Base-by-base conservation (phyloP, 2,329 filamentous ascomycete species). In the Trichophyton benhamiae region DNA sequence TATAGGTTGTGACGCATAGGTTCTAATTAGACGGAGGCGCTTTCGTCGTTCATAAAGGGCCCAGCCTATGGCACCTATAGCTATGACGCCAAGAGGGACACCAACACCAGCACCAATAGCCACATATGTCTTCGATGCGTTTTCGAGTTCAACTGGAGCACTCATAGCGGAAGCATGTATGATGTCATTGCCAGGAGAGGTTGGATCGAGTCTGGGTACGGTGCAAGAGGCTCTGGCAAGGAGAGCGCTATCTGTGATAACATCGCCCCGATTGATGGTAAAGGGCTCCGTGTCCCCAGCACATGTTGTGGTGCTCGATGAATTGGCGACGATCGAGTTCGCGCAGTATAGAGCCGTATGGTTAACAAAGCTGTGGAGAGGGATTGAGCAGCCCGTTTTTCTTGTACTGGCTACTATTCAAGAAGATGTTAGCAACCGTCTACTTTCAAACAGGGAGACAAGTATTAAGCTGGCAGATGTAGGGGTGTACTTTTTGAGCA, bases 71-170 rank as follows among this genome's bases (percentile, higher is more conserved):
- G 69, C 65, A n/a, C 58, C 65, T 8, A 72, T 36, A 3, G 69
- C 70, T 49, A 72, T 67, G 15, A 71, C 27, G 0, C 69, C 70
- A 0, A 72, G 63, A 5, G 71, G 68, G 15, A 72, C 63, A 27
- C 70, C 71, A 6, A 73, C 63, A 1, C 69, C 70, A 2, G 63
- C 70, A 7, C 71, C 70, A 13, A 72, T 65, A 1, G 68, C 66
- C 1, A 65, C 62, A 20, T 44, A 44, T 15, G 67, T 63, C 17
- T 67, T 65, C 17, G 63, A 65, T n/a, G 30, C 17, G 38, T 15
- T 48, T n/a, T 17, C 9, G 33, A 11, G 13, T 3, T 38, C 7
- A 15, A 3, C 52, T 17, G 42, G 27, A 2, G 2, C 27, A 46
- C 25, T 58, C 46, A 17, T 22, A 36, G 57, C 41, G 13, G 9